Percentiles rank a stretch among this genome's conserved stretches.
Conservation (phyloP, 2,329 filamentous ascomycete species). For the Exophiala aquamarina region DNA sequence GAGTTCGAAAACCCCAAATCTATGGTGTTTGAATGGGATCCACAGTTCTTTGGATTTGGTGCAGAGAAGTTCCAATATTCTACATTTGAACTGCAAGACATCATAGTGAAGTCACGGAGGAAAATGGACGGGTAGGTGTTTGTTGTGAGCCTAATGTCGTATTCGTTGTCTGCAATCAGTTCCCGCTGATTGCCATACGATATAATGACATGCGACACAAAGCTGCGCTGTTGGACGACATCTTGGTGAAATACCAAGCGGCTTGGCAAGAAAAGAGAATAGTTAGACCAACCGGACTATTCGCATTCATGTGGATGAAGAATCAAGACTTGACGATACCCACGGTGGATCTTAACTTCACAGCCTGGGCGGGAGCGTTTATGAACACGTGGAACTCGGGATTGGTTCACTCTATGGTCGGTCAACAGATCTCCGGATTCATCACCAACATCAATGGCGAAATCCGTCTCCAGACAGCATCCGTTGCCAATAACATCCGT, state of each 20-base stretch:
- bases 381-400: slow-evolving; percentile 40
- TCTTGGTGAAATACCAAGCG: slow-evolving; percentile 39
- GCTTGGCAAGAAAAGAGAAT: slow-evolving; percentile 35
- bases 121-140: slow-evolving; percentile 40
- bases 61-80: slow-evolving; percentile 37
- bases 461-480: slow-evolving; percentile 26
- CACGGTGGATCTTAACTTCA: slow-evolving; percentile 24
- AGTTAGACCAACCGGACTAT: slow-evolving; percentile 30
- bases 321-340: slow-evolving; percentile 31
- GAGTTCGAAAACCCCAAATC: slow-evolving; percentile 36
- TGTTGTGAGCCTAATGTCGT: slow-evolving; percentile 45
- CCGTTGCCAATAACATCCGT: slow-evolving; percentile 29
- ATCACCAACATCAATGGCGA: slow-evolving; percentile 29
- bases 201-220: slow-evolving; percentile 39
- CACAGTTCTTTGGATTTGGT: slow-evolving; percentile 41
- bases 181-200: slow-evolving; percentile 41
- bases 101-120: slow-evolving; percentile 41
- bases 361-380: slow-evolving; percentile 36
- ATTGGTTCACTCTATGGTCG: slow-evolving; percentile 30
- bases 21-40: slow-evolving; percentile 40
- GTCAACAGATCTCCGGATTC: slow-evolving; percentile 29
- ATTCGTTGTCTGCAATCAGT: slow-evolving; percentile 43
- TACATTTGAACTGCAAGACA: slow-evolving; percentile 34
- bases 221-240: slow-evolving; percentile 31
- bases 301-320: slow-evolving; percentile 28